Conservation (phyloP, 2,329 filamentous ascomycete species). For the Pseudogymnoascus sp. region DNA sequence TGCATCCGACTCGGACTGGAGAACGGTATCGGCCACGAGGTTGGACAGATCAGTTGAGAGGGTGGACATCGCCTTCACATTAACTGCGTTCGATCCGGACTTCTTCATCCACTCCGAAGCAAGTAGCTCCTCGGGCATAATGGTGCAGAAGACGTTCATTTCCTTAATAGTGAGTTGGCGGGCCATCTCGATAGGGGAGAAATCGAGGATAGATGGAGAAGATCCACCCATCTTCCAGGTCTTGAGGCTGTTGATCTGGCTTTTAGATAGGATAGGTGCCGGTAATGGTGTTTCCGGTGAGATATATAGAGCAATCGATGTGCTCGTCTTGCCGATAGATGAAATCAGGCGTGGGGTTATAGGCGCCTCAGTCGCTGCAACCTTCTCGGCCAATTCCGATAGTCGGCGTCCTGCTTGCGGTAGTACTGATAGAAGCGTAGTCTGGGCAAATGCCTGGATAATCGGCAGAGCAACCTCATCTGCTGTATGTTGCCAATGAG, state of each 20-base stretch:
- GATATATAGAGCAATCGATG: slow-evolving; percentile 62
- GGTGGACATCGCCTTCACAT: slow-evolving; percentile 89
- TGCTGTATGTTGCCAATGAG: slow-evolving; percentile 79
- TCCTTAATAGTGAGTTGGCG: slow-evolving; percentile 89
- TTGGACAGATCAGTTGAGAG: slow-evolving; percentile 90
- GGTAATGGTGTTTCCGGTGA: slow-evolving; percentile 66
- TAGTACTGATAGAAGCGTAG: slow-evolving; percentile 57
- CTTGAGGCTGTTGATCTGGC: slow-evolving; percentile 63
- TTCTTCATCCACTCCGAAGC: slow-evolving; percentile 93
- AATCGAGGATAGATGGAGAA: slow-evolving; percentile 71
- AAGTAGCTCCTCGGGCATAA: slow-evolving; percentile 84
- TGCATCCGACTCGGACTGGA: slow-evolving; percentile 68
- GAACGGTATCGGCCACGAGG: slow-evolving; percentile 84
- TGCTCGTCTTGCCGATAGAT: slow-evolving; percentile 80
- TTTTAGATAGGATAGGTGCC: slow-evolving; percentile 60
- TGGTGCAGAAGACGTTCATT: slow-evolving; percentile 83
- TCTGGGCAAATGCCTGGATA: slow-evolving; percentile 73
- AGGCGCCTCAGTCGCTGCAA: slow-evolving; percentile 62
- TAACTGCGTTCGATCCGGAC: slow-evolving; percentile 66
- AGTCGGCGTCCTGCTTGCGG: slow-evolving; percentile 75
- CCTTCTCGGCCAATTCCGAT: slow-evolving; percentile 68
- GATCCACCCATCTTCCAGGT: slow-evolving; percentile 66
- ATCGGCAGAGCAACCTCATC: slow-evolving; percentile 68
- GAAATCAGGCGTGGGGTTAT: slow-evolving; percentile 77
- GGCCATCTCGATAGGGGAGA: slow-evolving; percentile 83